Evolutionary conservation across 345 rosid genomes (phyloP).

Genomic region (Hibiscus mutabilis): DNA sequence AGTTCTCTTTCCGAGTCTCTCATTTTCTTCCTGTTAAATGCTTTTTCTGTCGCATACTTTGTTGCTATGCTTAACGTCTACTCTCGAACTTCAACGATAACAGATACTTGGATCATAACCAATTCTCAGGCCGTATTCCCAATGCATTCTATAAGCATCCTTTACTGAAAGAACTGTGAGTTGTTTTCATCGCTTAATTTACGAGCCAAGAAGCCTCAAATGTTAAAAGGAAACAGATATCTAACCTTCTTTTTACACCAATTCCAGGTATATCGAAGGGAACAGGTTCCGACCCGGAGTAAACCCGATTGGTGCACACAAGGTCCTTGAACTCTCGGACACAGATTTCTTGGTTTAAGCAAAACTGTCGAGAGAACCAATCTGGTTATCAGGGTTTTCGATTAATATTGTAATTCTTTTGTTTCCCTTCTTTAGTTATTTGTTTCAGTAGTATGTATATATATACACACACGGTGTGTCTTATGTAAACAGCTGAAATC

Average conservation of each 20-base stretch:
- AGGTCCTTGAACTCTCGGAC: slow-evolving; percentile 79
- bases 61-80: not conserved
- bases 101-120: slow-evolving; percentile 97
- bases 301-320: slow-evolving; percentile 78
- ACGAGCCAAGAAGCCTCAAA: not conserved
- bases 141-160: slow-evolving; percentile 76
- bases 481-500: slow-evolving; percentile 2
- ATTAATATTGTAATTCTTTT: slow-evolving; percentile 7
- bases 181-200: slow-evolving; percentile 6
- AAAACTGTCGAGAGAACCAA: not conserved
- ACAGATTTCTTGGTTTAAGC: slow-evolving; percentile 55
- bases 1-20: not conserved
- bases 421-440: not conserved
- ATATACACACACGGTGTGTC: not conserved
- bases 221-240: not conserved
- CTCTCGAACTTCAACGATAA: slow-evolving; percentile 9
- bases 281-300: slow-evolving; percentile 76
- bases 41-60: not conserved
- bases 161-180: slow-evolving; percentile 89
- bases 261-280: slow-evolving; percentile 76
- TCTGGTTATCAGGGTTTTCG: not conserved
- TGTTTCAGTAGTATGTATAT: not conserved
- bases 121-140: slow-evolving; percentile 81
- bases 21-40: not conserved
- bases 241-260: not conserved